These are phyloP conservation scores for Suillus variegatus DNA, from an alignment of 768 basidiomycete species.

Conservation along the genomic window DNA sequence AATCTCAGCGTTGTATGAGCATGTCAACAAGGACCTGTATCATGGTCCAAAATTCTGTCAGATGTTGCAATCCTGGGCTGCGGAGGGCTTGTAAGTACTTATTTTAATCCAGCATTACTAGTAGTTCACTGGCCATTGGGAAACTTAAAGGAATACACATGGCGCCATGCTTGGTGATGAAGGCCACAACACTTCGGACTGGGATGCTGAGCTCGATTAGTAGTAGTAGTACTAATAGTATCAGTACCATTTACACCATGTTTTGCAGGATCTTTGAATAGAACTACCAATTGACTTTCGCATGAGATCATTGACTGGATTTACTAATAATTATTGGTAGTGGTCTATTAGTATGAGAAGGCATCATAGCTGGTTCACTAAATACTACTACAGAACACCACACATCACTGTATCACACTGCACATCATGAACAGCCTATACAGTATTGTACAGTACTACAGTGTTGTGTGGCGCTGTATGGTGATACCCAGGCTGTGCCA, in stretches of 20 bases:
- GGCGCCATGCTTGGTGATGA: neutral
- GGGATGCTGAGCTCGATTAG: neutral
- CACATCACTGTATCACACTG: neutral
- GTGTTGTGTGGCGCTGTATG: neutral
- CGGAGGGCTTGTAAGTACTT: neutral
- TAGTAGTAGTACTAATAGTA: neutral
- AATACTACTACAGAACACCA: neutral
- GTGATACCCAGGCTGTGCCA: neutral
- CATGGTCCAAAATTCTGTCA: neutral
- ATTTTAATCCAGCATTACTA: neutral
- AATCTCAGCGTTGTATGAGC: neutral
- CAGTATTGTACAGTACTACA: too few species aligned
- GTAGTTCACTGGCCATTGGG: neutral
- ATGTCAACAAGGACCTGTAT: neutral
- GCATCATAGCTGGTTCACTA: too few species aligned
- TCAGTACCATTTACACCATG: neutral
- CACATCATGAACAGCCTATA: neutral
- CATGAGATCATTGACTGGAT: neutral
- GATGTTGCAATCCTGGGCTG: neutral
- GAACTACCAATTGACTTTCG: neutral
- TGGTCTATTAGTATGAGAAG: too few species aligned
- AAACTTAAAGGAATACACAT: neutral
- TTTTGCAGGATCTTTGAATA: neutral
- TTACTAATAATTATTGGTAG: too few species aligned
- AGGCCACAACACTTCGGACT: neutral